Percentiles rank a stretch among this genome's conserved stretches.
Conservation (phyloP, 2,329 filamentous ascomycete species). For the Fusarium graminum region DNA sequence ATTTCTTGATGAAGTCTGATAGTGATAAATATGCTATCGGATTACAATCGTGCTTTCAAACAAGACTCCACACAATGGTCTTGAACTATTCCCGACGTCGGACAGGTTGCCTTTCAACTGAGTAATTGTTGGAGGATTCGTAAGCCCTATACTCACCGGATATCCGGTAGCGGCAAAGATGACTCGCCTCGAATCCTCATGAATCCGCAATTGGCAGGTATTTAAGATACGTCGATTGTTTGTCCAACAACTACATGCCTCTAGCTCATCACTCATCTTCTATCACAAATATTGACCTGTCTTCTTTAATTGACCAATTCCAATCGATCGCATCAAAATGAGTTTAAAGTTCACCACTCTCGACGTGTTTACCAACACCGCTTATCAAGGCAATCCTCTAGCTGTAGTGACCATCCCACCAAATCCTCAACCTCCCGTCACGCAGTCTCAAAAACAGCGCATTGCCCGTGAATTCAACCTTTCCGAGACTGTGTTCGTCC, state of each 20-base stretch:
- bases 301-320: no score
- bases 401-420: constrained; percentile 67
- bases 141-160: no score
- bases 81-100: not conserved
- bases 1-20: no score
- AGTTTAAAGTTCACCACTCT: constrained; percentile 64
- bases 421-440: constrained; percentile 45
- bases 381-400: constrained; percentile 69
- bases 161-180: not conserved
- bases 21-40: no score
- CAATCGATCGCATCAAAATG: constrained; percentile 32
- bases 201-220: not conserved
- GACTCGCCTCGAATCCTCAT: not conserved
- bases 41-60: no score
- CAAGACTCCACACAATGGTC: no score
- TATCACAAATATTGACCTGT: no score
- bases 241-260: not conserved
- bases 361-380: constrained; percentile 68
- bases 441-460: constrained; percentile 65
- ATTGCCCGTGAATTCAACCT: constrained; percentile 74
- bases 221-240: not conserved
- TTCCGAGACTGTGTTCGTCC: constrained; percentile 72
- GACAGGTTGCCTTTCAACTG: not conserved
- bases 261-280: not conserved
- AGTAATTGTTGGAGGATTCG: not conserved